phyloP scores from a whole-genome alignment of 345 rosid species.

The Eucalyptus globulus region DNA sequence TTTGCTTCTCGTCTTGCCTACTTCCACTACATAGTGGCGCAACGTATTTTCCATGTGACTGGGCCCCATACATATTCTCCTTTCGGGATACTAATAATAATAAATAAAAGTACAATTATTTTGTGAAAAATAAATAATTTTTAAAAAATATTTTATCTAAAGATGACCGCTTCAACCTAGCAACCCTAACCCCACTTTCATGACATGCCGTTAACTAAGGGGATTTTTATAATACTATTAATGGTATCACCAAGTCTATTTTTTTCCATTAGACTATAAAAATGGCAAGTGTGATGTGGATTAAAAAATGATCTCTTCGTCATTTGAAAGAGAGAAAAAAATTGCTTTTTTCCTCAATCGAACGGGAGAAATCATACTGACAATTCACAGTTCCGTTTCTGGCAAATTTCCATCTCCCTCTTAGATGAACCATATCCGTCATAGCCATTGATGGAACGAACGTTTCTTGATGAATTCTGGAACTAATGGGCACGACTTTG shows the following conservation, averaged over 20 bases:
- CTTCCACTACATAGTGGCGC: neutral
- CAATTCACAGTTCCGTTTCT: neutral
- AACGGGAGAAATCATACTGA: neutral
- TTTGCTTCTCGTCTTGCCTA: neutral
- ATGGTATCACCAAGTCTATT: neutral
- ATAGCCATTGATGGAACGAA: neutral
- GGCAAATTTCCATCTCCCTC: neutral
- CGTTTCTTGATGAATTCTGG: neutral
- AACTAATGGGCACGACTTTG: neutral
- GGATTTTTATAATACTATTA: neutral
- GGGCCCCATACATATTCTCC: neutral
- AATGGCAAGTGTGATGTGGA: neutral
- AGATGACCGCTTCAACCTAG: neutral
- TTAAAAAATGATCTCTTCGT: neutral
- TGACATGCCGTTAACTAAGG: neutral
- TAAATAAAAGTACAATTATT: neutral
- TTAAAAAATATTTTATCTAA: neutral
- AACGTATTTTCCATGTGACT: neutral
- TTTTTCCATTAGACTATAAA: neutral
- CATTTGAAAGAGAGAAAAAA: neutral
- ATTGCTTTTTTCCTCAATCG: fast-evolving
- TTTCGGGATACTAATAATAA: neutral
- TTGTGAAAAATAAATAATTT: neutral
- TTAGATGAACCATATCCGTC: neutral
- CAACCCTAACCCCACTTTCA: neutral